Percentiles rank a stretch among this genome's conserved stretches.
Conservation (phyloP, 192 early-diverging fungal genomes). For the Gonapodya sp. region DNA sequence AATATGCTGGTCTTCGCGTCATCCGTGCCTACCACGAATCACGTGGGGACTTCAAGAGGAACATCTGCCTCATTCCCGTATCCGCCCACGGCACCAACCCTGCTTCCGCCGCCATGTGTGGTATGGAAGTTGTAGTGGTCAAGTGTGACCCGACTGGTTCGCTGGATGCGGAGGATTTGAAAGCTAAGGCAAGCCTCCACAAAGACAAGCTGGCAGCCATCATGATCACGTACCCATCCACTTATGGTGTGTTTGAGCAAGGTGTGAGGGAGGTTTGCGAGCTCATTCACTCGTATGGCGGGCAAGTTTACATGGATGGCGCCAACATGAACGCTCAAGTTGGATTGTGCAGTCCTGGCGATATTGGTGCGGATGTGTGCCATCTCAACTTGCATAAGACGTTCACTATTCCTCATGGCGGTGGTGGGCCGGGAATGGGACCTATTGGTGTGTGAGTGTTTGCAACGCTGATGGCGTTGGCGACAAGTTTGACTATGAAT, state of each 20-base stretch:
- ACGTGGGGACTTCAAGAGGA: slow-evolving; percentile 70
- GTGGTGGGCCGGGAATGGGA: slow-evolving; percentile 97
- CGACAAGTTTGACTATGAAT: neutral
- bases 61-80: slow-evolving; percentile 93
- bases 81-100: slow-evolving; percentile 99
- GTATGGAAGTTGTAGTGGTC: slow-evolving; percentile 84
- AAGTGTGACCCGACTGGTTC: slow-evolving; percentile 88
- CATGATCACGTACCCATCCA: slow-evolving; percentile 99
- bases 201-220: slow-evolving; percentile 78
- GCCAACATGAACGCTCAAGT: slow-evolving; percentile 87
- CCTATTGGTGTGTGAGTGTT: slow-evolving; percentile 76
- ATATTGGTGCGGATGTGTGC: slow-evolving; percentile 98
- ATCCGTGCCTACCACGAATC: slow-evolving; percentile 90
- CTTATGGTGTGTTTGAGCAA: slow-evolving; percentile 96
- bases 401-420: slow-evolving; percentile 97
- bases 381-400: slow-evolving; percentile 99
- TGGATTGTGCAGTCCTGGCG: slow-evolving; percentile 72
- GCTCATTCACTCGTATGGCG: slow-evolving; percentile 86
- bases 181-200: slow-evolving; percentile 80
- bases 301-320: slow-evolving; percentile 99
- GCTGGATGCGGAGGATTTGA: slow-evolving; percentile 83
- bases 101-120: slow-evolving; percentile 95
- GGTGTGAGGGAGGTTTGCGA: slow-evolving; percentile 77
- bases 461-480: neutral
- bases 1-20: slow-evolving; percentile 91